A percentile compares a stretch with the other conserved stretches of the same genome.
Conservation (phyloP, 306 rosid genomes). For the Prunus mongolica region DNA sequence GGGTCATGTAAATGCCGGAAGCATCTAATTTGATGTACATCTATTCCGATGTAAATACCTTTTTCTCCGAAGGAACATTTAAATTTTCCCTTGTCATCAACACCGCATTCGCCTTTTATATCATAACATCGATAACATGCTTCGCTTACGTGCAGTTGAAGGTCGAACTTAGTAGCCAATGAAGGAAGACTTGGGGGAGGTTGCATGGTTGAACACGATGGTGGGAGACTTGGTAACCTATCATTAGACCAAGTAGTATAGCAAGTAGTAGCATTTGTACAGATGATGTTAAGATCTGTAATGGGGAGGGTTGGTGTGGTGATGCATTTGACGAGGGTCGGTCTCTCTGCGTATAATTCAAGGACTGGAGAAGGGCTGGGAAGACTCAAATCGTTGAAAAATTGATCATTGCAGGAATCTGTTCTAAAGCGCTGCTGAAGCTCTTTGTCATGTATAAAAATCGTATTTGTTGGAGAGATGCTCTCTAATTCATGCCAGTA, state of each 20-base stretch:
- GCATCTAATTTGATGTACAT: neutral
- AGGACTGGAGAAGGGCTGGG: neutral
- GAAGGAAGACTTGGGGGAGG: too few species aligned
- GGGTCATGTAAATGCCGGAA: neutral
- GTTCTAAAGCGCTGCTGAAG: neutral
- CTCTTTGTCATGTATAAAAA: fast-evolving
- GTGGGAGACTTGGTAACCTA: too few species aligned
- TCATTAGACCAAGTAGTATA: too few species aligned
- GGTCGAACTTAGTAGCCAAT: neutral
- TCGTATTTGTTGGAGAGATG: neutral
- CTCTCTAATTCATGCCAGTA: neutral
- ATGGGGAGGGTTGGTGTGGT: too few species aligned
- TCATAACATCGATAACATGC: fast-evolving
- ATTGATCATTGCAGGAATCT: neutral
- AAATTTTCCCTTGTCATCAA: neutral
- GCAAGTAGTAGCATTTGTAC: too few species aligned
- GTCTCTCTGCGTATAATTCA: neutral
- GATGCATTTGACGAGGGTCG: neutral
- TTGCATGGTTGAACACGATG: too few species aligned
- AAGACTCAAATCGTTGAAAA: neutral
- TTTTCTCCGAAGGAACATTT: neutral
- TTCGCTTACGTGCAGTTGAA: neutral
- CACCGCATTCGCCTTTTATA: neutral
- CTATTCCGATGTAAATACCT: conserved; percentile 1
- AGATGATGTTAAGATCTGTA: too few species aligned